Evolutionary conservation across 441 rosid genomes (phyloP).

Genomic region (Pelargonium cotyledonis): DNA sequence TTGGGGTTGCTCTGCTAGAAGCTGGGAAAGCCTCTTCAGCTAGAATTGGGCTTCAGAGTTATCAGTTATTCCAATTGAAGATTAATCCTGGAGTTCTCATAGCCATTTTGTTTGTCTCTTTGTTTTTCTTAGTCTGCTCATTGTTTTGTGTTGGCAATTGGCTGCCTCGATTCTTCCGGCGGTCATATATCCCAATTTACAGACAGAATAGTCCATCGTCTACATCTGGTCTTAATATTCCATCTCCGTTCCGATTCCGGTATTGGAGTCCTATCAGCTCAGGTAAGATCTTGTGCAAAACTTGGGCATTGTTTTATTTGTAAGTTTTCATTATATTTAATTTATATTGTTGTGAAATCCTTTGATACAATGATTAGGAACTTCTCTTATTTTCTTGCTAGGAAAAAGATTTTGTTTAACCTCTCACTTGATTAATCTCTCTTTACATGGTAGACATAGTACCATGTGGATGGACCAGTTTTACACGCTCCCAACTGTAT

Average conservation of each 20-base stretch:
- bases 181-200: conserved; percentile 75
- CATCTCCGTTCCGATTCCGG: conserved; percentile 71
- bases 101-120: conserved; percentile 46
- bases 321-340: background rate
- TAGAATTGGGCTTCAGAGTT: conserved; percentile 51
- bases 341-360: background rate
- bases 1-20: conserved; percentile 86
- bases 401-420: background rate
- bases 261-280: conserved; percentile 84
- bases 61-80: conserved; percentile 52
- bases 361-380: background rate
- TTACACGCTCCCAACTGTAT: background rate
- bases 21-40: conserved; percentile 72
- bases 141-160: conserved; percentile 66
- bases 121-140: conserved; percentile 67
- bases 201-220: conserved; percentile 54
- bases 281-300: conserved; percentile 36
- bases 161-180: conserved; percentile 57
- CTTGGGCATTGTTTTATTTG: background rate
- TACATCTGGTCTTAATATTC: conserved; percentile 62
- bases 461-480: background rate
- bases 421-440: background rate
- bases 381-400: background rate
- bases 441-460: background rate
- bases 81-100: conserved; percentile 60